Base-by-base conservation (phyloP, 805 yeast genomes). In the Wickerhamiella cacticola region DNA sequence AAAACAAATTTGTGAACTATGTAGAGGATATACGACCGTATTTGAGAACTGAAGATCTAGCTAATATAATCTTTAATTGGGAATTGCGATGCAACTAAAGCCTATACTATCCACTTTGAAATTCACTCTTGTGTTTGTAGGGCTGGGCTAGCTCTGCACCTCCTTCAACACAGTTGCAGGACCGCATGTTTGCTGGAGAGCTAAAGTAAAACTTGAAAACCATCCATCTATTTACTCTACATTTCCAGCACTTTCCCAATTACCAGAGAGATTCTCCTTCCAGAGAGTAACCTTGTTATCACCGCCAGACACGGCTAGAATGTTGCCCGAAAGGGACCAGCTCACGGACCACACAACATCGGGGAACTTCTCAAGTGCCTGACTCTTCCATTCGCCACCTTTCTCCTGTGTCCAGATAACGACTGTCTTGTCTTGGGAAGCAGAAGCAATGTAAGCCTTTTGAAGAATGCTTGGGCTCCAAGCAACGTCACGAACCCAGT, bases 341-440 rank as follows among this genome's bases (percentile, higher is more conserved):
- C 94, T 80, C 43, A 94, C 95, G 64, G 96, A 80, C 98, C 98
- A 92, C 57, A 94, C 84, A 23, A 88, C 96, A 63, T 92, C 98
- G 13, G 96, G 92, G 74, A 92, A 92, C 62, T 78, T 80, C 44
- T 79, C 78, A 60, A 92, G 72, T 34, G 75, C 68, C 59, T 79
- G 80, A 63, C 82, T 82, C 63, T 80, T 79, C 99, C 98, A 92
- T 54, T 72, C 71, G 22, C 72, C 73, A 49, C 64, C 64, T 45
- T 69, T 73, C 53, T 80, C 88, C 65, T 86, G 89, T 7, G 95
- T 80, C 99, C 99, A 92, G 62, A 92, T 82, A 52, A 88, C 71
- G 45, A 94, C 96, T 0, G 94, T 82, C 63, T 85, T 80, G 66
- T 92, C 99, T 68, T 92, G 97, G 19, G 97, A 88, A 8, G 96